Conservation (phyloP, 257 asterid species). For the Coffea canephora region DNA sequence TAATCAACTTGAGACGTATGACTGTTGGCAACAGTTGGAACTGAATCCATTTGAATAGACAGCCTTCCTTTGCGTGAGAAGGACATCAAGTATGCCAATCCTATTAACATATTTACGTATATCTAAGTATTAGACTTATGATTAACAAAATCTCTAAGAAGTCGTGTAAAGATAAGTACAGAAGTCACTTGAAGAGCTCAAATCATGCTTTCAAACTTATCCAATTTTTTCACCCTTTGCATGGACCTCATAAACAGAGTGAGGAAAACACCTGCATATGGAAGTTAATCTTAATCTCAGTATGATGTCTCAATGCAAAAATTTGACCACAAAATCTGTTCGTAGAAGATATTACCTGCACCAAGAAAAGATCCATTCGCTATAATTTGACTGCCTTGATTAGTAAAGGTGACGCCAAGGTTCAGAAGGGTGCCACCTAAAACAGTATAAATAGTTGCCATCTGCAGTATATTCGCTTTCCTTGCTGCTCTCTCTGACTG, state of each 20-base stretch:
- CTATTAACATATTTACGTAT: not conserved
- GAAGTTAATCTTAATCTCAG: not conserved
- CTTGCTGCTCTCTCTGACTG: conserved; percentile 98
- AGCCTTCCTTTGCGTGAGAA: not conserved
- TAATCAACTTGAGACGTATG: not conserved
- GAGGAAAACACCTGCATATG: conserved; percentile 70
- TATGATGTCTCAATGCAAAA: not conserved
- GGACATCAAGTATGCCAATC: not conserved
- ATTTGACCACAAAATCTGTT: not conserved
- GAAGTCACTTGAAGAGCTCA: conserved; percentile 23
- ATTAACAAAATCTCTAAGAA: not conserved
- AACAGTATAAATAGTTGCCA: conserved; percentile 90
- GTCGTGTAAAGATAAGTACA: not conserved
- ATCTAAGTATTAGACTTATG: not conserved
- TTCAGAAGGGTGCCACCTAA: conserved; percentile 75
- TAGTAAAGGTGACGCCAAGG: conserved; percentile 61
- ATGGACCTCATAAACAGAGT: conserved; percentile 65
- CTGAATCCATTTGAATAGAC: not conserved
- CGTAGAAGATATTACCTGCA: conserved; percentile 48
- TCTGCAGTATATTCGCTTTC: conserved; percentile 82
- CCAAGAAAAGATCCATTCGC: conserved; percentile 73
- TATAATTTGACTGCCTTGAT: conserved; percentile 56
- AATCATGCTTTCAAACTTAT: conserved; percentile 87
- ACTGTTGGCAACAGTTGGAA: not conserved
- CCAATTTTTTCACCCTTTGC: conserved; percentile 85